These are phyloP conservation scores for Apophysomyces trapeziformis DNA, from an alignment of 371 early-diverging fungal species.

Conservation along the genomic window DNA sequence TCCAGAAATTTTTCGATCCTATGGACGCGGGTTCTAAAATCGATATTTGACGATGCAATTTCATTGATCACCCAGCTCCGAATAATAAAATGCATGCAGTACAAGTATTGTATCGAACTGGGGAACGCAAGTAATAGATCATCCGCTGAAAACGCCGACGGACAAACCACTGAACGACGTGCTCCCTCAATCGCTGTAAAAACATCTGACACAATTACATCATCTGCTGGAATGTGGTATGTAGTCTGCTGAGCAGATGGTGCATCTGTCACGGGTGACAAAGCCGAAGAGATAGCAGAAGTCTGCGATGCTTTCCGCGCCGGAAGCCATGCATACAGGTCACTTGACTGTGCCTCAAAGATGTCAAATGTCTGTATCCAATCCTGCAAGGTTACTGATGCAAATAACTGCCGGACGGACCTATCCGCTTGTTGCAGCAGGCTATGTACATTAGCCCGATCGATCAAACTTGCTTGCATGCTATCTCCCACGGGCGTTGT, in stretches of 20 bases:
- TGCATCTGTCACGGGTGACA: constrained; percentile 32
- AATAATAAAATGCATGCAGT: constrained; percentile 72
- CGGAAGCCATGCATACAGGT: constrained; percentile 75
- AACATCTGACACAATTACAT: constrained; percentile 71
- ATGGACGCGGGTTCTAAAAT: constrained; percentile 54
- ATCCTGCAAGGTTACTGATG: constrained; percentile 68
- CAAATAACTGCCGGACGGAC: constrained; percentile 48
- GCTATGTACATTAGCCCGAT: constrained; percentile 17
- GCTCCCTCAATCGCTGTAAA: constrained; percentile 65
- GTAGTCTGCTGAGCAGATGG: constrained; percentile 33
- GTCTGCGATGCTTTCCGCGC: constrained; percentile 53
- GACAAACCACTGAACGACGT: constrained; percentile 42
- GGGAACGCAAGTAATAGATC: constrained; percentile 67
- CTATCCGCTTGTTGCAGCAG: constrained; percentile 45
- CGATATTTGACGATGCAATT: constrained; percentile 54
- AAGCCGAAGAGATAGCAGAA: constrained; percentile 44
- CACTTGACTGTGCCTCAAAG: constrained; percentile 74
- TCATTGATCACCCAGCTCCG: constrained; percentile 77
- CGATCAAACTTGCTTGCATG: constrained; percentile 26
- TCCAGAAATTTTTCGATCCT: constrained; percentile 71
- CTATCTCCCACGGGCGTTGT: constrained; percentile 14
- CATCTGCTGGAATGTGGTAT: constrained; percentile 41
- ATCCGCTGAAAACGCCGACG: constrained; percentile 44
- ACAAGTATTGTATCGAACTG: constrained; percentile 69
- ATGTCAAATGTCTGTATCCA: constrained; percentile 75